Conservation (phyloP, 345 rosid species). For the Eucalyptus cloeziana region DNA sequence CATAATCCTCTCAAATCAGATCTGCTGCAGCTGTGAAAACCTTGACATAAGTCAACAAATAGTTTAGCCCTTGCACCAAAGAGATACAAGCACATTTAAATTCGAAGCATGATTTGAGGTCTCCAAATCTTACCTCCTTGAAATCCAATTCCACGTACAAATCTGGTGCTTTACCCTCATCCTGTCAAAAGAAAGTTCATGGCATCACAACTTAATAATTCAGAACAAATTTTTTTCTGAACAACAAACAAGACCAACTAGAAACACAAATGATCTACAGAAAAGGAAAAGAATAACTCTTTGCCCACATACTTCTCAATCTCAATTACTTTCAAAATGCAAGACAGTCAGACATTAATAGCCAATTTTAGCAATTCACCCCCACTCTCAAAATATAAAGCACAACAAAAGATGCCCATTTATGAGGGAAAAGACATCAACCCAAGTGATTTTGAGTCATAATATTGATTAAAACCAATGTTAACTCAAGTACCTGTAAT, state of each 20-base stretch:
- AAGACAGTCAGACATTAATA: background rate
- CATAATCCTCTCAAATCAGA: background rate
- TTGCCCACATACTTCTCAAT: background rate
- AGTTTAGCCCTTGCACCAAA: background rate
- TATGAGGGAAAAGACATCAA: background rate
- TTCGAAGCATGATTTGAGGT: background rate
- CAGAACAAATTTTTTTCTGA: background rate
- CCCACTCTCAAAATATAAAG: background rate
- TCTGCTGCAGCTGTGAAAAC: background rate
- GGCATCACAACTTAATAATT: background rate
- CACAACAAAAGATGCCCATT: background rate
- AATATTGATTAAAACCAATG: background rate
- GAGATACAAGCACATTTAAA: background rate
- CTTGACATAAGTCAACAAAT: background rate
- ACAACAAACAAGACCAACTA: background rate
- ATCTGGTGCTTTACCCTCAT: slow-evolving; percentile 69
- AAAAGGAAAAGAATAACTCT: background rate
- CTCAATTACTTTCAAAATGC: background rate
- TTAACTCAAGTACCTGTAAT: slow-evolving; percentile 41
- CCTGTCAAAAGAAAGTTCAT: slow-evolving; percentile 28
- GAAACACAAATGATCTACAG: background rate
- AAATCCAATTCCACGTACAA: slow-evolving; percentile 93
- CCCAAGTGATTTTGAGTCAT: background rate
- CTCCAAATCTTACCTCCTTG: slow-evolving; percentile 54
- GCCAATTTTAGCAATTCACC: background rate